phyloP scores from a whole-genome alignment of 1,284 basidiomycete species.

The Ustilago trichophora region DNA sequence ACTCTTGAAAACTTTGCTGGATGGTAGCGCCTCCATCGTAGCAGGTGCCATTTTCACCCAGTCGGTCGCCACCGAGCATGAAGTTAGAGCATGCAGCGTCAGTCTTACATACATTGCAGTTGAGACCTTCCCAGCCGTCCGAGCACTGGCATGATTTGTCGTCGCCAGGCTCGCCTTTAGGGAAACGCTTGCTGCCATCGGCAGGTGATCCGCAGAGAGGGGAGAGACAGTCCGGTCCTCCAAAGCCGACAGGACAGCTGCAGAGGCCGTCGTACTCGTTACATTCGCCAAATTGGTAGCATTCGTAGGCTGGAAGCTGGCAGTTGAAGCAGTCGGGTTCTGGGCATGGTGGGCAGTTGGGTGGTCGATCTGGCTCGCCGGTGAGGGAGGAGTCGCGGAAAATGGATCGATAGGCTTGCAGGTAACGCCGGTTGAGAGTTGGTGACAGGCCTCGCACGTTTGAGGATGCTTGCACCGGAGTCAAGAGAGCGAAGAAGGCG shows the following conservation, averaged over 20 bases:
- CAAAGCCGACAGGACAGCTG: constrained; percentile 87
- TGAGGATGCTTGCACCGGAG: constrained; percentile 1
- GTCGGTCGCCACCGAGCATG: constrained; percentile 47
- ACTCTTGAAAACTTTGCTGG: constrained; percentile 93
- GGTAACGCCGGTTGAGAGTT: constrained; percentile 11
- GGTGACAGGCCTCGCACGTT: constrained; percentile 22
- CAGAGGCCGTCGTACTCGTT: constrained; percentile 88
- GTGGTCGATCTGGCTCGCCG: constrained; percentile 12
- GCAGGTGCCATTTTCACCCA: constrained; percentile 82
- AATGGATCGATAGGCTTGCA: constrained; percentile 28
- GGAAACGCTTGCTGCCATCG: constrained; percentile 80
- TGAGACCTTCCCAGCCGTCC: constrained; percentile 92
- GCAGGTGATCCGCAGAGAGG: constrained; percentile 82
- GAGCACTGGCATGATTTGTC: constrained; percentile 79
- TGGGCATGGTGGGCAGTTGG: constrained; percentile 49
- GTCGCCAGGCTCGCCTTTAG: constrained; percentile 66
- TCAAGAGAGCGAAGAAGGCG: not conserved
- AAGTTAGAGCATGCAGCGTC: constrained; percentile 46
- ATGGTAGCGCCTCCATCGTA: constrained; percentile 91
- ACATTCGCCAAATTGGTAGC: constrained; percentile 76
- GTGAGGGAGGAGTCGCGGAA: constrained; percentile 15
- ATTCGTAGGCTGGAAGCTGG: constrained; percentile 52
- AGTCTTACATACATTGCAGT: constrained; percentile 71
- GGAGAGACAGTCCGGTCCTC: constrained; percentile 86
- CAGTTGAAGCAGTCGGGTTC: constrained; percentile 59